Conservation (phyloP, 768 basidiomycete genomes). For the Termitomyces sp. region DNA sequence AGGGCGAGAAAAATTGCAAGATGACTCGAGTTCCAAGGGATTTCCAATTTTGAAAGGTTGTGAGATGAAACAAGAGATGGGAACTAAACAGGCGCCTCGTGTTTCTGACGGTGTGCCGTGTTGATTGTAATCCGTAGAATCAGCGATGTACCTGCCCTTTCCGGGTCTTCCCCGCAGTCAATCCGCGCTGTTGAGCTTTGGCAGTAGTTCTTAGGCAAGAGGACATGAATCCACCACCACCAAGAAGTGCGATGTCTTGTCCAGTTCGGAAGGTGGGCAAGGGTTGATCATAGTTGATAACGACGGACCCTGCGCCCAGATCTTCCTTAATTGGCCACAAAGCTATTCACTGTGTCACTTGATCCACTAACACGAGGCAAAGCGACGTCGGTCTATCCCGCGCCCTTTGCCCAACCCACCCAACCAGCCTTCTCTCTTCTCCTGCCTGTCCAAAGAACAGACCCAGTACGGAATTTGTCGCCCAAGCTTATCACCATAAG, state of each 20-base stretch:
- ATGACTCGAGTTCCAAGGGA: constrained; percentile 28
- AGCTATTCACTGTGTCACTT: constrained; percentile 18
- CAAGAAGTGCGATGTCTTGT: constrained; percentile 3
- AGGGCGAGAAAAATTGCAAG: constrained; percentile 22
- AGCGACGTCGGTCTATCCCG: constrained; percentile 20
- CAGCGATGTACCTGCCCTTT: constrained; percentile 19
- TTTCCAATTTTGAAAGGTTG: constrained; percentile 24
- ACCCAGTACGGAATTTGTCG: not conserved
- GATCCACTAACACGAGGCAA: constrained; percentile 25
- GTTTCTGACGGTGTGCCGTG: constrained; percentile 32
- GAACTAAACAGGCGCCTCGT: constrained; percentile 39
- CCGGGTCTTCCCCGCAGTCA: constrained; percentile 29
- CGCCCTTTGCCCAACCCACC: constrained; percentile 33
- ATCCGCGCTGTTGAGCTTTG: constrained; percentile 19
- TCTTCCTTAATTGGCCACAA: constrained; percentile 9
- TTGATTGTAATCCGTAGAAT: constrained; percentile 27
- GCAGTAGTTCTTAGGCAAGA: constrained; percentile 8
- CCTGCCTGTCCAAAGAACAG: not conserved
- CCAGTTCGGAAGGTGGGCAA: constrained; percentile 14
- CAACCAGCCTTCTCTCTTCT: constrained; percentile 16
- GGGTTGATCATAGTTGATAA: constrained; percentile 19
- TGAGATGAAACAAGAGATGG: constrained; percentile 28
- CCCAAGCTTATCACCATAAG: not conserved
- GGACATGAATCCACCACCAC: constrained; percentile 10
- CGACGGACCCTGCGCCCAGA: constrained; percentile 11